Evolutionary conservation across 2,329 filamentous ascomycete genomes (phyloP).

Genomic region (Akanthomyces dipterigenus): DNA sequence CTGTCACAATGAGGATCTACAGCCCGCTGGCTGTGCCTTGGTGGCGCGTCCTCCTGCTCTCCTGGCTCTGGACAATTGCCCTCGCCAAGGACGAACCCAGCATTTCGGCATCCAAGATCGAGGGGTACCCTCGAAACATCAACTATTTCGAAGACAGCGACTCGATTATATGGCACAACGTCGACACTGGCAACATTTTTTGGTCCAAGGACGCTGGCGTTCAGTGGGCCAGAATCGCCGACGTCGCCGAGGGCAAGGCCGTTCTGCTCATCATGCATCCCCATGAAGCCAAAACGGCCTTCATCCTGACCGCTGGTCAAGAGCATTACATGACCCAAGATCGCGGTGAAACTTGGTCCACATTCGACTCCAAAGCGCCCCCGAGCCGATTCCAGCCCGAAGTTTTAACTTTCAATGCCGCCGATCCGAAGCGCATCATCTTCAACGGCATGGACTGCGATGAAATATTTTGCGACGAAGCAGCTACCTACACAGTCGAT

Average conservation of each 20-base stretch:
- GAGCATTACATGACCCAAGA: conserved; percentile 81
- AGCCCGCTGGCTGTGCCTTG: conserved; percentile 38
- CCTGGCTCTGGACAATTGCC: conserved; percentile 32
- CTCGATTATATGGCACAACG: conserved; percentile 68
- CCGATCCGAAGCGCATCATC: conserved; percentile 76
- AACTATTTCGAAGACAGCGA: conserved; percentile 92
- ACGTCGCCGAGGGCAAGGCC: conserved; percentile 56
- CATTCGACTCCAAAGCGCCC: conserved; percentile 58
- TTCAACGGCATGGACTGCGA: conserved; percentile 70
- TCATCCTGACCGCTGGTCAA: conserved; percentile 62
- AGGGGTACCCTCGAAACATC: conserved; percentile 59
- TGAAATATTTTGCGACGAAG: conserved; percentile 56
- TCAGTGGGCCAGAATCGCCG: conserved; percentile 62
- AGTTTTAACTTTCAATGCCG: conserved; percentile 71
- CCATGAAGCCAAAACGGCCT: conserved; percentile 71
- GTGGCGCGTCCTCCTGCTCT: conserved; percentile 46
- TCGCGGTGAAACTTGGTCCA: conserved; percentile 71
- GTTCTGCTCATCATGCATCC: conserved; percentile 67
- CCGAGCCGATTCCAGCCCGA: conserved; percentile 46
- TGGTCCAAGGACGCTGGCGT: conserved; percentile 76
- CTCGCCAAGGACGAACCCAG: conserved; percentile 58
- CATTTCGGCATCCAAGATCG: conserved; percentile 59
- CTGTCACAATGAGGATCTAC: conserved; percentile 49
- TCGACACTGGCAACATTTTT: conserved; percentile 57
- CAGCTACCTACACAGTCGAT: conserved; percentile 70